Base-by-base conservation (phyloP, 2,329 filamentous ascomycete species). In the Cadophora gregata region DNA sequence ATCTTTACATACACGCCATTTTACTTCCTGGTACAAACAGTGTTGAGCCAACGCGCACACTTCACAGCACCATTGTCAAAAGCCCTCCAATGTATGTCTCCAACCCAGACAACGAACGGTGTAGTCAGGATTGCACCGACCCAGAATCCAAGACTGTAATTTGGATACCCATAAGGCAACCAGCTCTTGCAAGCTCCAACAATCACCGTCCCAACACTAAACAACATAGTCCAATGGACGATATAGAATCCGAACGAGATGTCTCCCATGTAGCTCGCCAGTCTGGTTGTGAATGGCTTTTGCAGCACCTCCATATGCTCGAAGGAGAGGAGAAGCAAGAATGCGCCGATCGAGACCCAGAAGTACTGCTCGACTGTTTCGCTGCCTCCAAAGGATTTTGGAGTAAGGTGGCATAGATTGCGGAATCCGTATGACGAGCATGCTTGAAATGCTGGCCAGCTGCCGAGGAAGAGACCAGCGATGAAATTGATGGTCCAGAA, bases 201-300 rank as follows among this genome's bases (percentile, higher is more conserved):
- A 7, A 64, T 25, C 21, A 51, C 27, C 4, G 27, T 60, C 8
- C 65, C 61, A 19, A 67, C 27, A 12, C 56, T 64, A 7, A 53
- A 62, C 14, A 61, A 24, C 33, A 67, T 45, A 12, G 47, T 62
- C 45, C 56, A 63, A 70, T 87, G 85, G 12, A 85, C 80, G n/a
- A 87, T 79, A 70, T 87, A 87, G 7, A 87, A 78, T 4, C 84
- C 82, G 67, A 83, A 87, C 64, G 83, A 85, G 69, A 87, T 82
- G 42, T 81, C 79, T 8, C 82, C 85, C 31, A 84, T 81, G 72
- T 87, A 87, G 69, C 84, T 83, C 24, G 82, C 81, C 7, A 84
- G 69, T 0, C 78, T 74, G 5, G 77, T 78, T 64, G 82, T 81
- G 71, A 85, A 82, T 47, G 81, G 81, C 12, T 71, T 72, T 61